Evolutionary conservation across 2,329 filamentous ascomycete species (phyloP).

Genomic region (Colletotrichum sp.): DNA sequence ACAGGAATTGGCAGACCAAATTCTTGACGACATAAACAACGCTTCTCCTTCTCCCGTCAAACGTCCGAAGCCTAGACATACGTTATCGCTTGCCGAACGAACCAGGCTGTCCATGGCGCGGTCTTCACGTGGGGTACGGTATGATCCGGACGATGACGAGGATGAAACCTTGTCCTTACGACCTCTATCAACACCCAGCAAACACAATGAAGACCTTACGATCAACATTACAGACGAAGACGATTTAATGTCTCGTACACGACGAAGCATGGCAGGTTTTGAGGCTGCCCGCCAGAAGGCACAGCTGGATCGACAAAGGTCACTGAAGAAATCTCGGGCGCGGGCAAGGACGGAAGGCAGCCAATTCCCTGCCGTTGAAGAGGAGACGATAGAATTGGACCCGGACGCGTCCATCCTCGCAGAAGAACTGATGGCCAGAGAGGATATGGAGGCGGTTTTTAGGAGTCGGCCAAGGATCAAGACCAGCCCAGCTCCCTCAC

Average conservation of each 20-base stretch:
- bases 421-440: conserved; percentile 72
- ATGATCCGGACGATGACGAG: conserved; percentile 34
- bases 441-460: conserved; percentile 85
- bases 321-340: conserved; percentile 46
- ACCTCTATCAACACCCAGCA: background rate
- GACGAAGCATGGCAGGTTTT: conserved; percentile 66
- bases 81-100: conserved; percentile 74
- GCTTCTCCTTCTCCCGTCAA: conserved; percentile 64
- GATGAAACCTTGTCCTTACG: conserved; percentile 25
- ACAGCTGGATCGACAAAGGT: conserved; percentile 60
- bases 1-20: conserved; percentile 60
- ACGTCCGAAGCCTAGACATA: conserved; percentile 51
- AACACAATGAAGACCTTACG: conserved; percentile 16
- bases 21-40: conserved; percentile 58
- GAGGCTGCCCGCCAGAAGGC: conserved; percentile 66
- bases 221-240: conserved; percentile 41
- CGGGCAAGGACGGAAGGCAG: conserved; percentile 44
- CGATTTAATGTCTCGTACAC: conserved; percentile 62
- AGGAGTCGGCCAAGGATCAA: conserved; percentile 82
- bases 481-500: conserved; percentile 70
- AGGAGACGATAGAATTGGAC: conserved; percentile 35
- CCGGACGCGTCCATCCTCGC: conserved; percentile 54
- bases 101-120: conserved; percentile 82
- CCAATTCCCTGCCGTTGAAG: conserved; percentile 53
- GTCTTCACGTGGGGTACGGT: conserved; percentile 42